Evolutionary conservation across 2,329 filamentous ascomycete species (phyloP).

Genomic region (Neurospora sp.): DNA sequence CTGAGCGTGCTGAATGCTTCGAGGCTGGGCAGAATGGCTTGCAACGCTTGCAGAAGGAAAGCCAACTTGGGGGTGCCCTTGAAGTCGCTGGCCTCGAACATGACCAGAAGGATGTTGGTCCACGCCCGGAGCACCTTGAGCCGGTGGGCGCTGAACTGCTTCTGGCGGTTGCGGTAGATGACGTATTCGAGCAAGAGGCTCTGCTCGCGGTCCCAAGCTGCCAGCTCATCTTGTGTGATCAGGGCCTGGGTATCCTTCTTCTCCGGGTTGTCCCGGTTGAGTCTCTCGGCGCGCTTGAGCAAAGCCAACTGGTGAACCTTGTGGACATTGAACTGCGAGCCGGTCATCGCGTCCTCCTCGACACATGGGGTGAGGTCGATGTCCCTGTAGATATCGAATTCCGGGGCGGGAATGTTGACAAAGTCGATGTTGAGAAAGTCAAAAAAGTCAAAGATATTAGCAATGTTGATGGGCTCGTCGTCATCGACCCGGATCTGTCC

Average conservation of each 20-base stretch:
- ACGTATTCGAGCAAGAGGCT: slow-evolving; percentile 50
- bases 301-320: slow-evolving; percentile 65
- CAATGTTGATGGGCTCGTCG: slow-evolving; percentile 55
- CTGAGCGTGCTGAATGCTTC: slow-evolving; percentile 65
- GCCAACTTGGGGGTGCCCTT: slow-evolving; percentile 60
- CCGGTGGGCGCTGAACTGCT: slow-evolving; percentile 45
- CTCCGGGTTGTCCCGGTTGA: neutral
- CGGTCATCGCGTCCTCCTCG: slow-evolving; percentile 47
- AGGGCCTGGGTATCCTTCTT: slow-evolving; percentile 35
- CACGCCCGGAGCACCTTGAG: slow-evolving; percentile 68
- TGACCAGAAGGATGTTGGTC: slow-evolving; percentile 74
- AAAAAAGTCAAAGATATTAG: slow-evolving; percentile 82
- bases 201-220: slow-evolving; percentile 47
- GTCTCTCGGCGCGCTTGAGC: slow-evolving; percentile 51
- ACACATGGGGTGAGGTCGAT: slow-evolving; percentile 58
- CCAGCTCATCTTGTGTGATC: slow-evolving; percentile 38
- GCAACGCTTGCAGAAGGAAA: slow-evolving; percentile 77
- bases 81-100: slow-evolving; percentile 74
- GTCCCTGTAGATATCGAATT: slow-evolving; percentile 50
- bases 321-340: slow-evolving; percentile 55
- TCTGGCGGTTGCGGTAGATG: slow-evolving; percentile 51
- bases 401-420: slow-evolving; percentile 42
- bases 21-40: slow-evolving; percentile 79
- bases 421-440: slow-evolving; percentile 62
- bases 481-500: slow-evolving; percentile 61